Evolutionary conservation across 2,329 filamentous ascomycete species (phyloP).

Genomic region (Xylariaceae sp.): DNA sequence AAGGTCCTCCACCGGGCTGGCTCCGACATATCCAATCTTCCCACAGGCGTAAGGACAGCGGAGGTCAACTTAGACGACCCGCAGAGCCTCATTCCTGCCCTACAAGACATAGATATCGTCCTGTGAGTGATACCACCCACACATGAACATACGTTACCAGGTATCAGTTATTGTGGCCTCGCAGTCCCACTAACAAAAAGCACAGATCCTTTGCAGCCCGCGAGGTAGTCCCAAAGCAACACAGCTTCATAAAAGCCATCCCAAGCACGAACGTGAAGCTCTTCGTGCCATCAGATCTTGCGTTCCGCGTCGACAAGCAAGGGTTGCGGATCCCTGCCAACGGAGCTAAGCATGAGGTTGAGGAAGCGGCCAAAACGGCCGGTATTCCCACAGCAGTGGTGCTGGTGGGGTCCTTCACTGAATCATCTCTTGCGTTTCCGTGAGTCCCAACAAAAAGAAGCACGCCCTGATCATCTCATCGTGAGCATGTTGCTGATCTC

Average conservation of each 20-base stretch:
- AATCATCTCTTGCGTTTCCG: slow-evolving; percentile 36
- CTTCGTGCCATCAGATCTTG: slow-evolving; percentile 41
- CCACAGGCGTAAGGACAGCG: slow-evolving; percentile 23
- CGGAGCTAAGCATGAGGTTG: slow-evolving; percentile 36
- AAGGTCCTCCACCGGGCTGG: slow-evolving; percentile 37
- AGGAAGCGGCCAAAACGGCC: slow-evolving; percentile 33
- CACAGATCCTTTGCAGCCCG: slow-evolving; percentile 37
- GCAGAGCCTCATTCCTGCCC: slow-evolving; percentile 27
- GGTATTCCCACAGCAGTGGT: slow-evolving; percentile 35
- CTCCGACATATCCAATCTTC: slow-evolving; percentile 36
- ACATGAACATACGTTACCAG: no score
- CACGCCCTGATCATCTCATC: not conserved
- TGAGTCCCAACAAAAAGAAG: slow-evolving; percentile 10
- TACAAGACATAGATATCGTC: slow-evolving; percentile 35
- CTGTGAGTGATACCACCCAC: slow-evolving; percentile 27
- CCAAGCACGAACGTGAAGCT: slow-evolving; percentile 37
- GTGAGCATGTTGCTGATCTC: slow-evolving; percentile 4
- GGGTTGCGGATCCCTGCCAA: slow-evolving; percentile 34
- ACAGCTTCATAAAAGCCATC: slow-evolving; percentile 39
- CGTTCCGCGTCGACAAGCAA: slow-evolving; percentile 33
- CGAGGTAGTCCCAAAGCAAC: slow-evolving; percentile 34
- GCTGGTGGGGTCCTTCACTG: slow-evolving; percentile 36
- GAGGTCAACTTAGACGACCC: slow-evolving; percentile 32
- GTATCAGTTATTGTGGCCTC: not conserved
- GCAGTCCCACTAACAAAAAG: slow-evolving; percentile 1